Conservation (phyloP, 306 rosid species). For the Leucaena leucocephala region DNA sequence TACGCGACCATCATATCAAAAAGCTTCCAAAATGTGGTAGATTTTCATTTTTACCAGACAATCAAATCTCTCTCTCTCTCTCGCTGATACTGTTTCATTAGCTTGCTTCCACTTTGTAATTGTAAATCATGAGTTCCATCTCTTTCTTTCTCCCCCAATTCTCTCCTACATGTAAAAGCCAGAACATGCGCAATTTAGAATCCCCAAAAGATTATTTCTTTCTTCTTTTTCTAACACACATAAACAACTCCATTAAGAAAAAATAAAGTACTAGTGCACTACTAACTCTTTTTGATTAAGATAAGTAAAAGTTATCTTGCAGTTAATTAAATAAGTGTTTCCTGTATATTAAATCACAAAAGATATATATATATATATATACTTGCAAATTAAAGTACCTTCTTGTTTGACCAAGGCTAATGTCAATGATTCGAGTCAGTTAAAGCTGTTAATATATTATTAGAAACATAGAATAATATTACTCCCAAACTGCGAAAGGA, state of each 20-base stretch:
- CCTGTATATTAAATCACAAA: background rate
- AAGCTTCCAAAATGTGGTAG: slow-evolving; percentile 42
- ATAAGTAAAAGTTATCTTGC: slow-evolving; percentile 17
- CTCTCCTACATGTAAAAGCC: slow-evolving; percentile 28
- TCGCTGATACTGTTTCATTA: slow-evolving; percentile 38
- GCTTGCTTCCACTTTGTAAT: slow-evolving; percentile 41
- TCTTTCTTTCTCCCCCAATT: slow-evolving; percentile 16
- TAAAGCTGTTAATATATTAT: slow-evolving; percentile 11
- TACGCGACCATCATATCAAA: slow-evolving; percentile 37
- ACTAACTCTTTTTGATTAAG: slow-evolving; percentile 20
- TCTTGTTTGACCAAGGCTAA: slow-evolving; percentile 20
- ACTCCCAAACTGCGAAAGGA: background rate
- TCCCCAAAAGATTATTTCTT: slow-evolving; percentile 17
- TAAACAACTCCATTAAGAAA: background rate
- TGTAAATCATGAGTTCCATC: slow-evolving; percentile 1
- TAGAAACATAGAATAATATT: background rate
- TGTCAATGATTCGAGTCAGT: slow-evolving; percentile 15
- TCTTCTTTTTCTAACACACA: slow-evolving; percentile 11
- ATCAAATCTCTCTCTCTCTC: slow-evolving; percentile 7
- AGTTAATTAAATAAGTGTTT: slow-evolving; percentile 2
- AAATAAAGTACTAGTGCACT: background rate
- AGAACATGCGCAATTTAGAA: slow-evolving; percentile 33
- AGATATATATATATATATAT: background rate
- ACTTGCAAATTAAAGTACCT: background rate
- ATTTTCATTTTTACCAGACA: slow-evolving; percentile 34